Base-by-base conservation (phyloP, 202 grass and related monocot genomes). In the Setaria viridis region DNA sequence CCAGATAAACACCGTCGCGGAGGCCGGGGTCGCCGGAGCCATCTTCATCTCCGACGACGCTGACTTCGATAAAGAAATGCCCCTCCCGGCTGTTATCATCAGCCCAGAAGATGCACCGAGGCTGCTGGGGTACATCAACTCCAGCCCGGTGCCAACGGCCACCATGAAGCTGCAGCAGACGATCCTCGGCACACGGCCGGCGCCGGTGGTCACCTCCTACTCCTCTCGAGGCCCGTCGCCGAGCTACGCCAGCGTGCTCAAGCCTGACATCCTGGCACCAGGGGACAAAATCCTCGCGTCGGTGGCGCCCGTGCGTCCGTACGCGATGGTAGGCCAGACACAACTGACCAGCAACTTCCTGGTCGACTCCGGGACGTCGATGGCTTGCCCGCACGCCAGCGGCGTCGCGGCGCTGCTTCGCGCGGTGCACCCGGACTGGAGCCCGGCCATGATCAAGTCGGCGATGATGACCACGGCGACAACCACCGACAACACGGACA, bases 401-500 rank as follows among this genome's bases (percentile, higher is more conserved):
- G 93, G 93, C 35, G 71, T 98, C 48, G 84, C 88, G 0, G 96
- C 96, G 2, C 75, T 94, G 86, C 79, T 98, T 51, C 92, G 72
- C 0, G 88, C 84, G 0, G 88, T 48, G 39, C 86, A 80, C 53
- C 91, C 84, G 0, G 74, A 55, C 56, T 98, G 93, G 95, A 98
- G 86, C 62, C 93, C 95, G 2, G 88, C 93, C 10, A 92, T 92
- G 85, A 95, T 95, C 64, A 89, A 94, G 37, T 98, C 93, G 1
- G 89, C 95, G 11, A 87, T 95, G 66, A 94, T 98, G 91, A 98
- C 95, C 70, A 94, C 95, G 20, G 90, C 95, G 3, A 84, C 3
- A 32, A 10, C 37, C 14, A 64, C 62, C 15, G 93, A 95, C 84
- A 94, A 94, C 89, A 88, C 70, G 5, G 19, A 81, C 41, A 20